phyloP scores from a whole-genome alignment of 495 filamentous ascomycete species.

The Acidomyces sp. region DNA sequence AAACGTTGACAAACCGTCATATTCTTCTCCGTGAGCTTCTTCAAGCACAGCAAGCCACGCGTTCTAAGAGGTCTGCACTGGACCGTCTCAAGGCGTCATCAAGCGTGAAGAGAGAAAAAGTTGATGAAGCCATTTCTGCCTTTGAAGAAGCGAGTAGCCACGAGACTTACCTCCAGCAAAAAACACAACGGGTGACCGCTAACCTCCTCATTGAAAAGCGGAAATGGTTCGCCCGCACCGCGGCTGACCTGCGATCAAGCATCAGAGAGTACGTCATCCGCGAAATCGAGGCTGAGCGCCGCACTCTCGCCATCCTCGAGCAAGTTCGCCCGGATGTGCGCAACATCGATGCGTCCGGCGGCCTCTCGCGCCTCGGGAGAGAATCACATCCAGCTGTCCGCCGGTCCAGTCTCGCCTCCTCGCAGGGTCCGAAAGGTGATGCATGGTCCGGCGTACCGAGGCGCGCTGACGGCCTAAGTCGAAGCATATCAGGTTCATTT shows the following conservation, averaged over 20 bases:
- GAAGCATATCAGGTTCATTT: slow-evolving; percentile 65
- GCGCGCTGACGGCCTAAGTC: slow-evolving; percentile 57
- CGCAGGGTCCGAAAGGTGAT: slow-evolving; percentile 90
- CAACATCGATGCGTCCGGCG: slow-evolving; percentile 79
- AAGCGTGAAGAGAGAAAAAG: slow-evolving; percentile 79
- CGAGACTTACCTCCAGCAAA: slow-evolving; percentile 66
- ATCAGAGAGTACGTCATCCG: slow-evolving; percentile 88
- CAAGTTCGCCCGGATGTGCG: slow-evolving; percentile 84
- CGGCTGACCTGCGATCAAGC: slow-evolving; percentile 60
- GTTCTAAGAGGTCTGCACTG: slow-evolving; percentile 65
- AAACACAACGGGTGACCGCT: slow-evolving; percentile 72
- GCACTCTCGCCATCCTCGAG: slow-evolving; percentile 84
- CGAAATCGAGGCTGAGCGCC: slow-evolving; percentile 89
- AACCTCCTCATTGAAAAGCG: slow-evolving; percentile 83
- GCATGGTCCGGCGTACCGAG: slow-evolving; percentile 92
- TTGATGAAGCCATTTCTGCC: slow-evolving; percentile 83
- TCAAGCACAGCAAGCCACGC: slow-evolving; percentile 69
- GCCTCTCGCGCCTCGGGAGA: slow-evolving; percentile 73
- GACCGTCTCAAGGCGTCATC: slow-evolving; percentile 76
- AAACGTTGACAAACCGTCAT: slow-evolving; percentile 95
- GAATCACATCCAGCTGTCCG: slow-evolving; percentile 69
- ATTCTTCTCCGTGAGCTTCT: slow-evolving; percentile 91
- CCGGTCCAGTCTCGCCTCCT: slow-evolving; percentile 63
- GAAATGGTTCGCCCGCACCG: slow-evolving; percentile 79
- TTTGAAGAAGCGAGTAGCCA: slow-evolving; percentile 73